These are phyloP conservation scores for Nemania sp. DNA, from an alignment of 2,329 filamentous ascomycete species.

Conservation along the genomic window DNA sequence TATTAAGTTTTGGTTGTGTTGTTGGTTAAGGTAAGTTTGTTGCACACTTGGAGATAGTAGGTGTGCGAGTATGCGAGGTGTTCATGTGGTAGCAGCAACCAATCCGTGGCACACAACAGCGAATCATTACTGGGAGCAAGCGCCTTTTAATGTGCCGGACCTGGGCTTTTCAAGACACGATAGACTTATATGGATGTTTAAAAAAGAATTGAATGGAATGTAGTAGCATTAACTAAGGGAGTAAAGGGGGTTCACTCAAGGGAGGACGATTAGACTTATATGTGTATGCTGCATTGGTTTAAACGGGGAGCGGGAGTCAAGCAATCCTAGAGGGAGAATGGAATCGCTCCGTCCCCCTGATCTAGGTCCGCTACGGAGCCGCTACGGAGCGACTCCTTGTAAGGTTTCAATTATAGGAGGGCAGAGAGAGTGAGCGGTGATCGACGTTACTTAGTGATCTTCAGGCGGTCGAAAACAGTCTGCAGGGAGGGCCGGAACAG, in stretches of 20 bases:
- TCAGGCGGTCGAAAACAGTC: conserved; percentile 24
- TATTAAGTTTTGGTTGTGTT: background rate
- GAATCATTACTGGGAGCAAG: background rate
- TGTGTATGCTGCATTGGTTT: background rate
- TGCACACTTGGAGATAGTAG: too few relatives aligned
- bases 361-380: conserved; percentile 3
- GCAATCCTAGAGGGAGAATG: conserved; percentile 12
- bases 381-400: background rate
- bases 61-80: background rate
- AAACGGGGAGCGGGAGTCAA: conserved; percentile 22
- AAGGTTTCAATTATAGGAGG: background rate
- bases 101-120: background rate
- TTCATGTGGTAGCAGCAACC: background rate
- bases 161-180: background rate
- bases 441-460: conserved; percentile 33
- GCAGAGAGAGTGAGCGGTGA: conserved; percentile 26
- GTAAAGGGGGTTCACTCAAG: too few relatives aligned
- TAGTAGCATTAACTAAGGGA: too few relatives aligned
- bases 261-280: conserved; percentile 7
- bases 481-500: conserved; percentile 24
- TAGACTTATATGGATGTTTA: background rate
- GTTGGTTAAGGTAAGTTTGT: too few relatives aligned
- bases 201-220: too few relatives aligned
- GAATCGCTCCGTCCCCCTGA: conserved; percentile 8
- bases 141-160: background rate